Evolutionary conservation across 805 yeast genomes (phyloP).

Genomic region (Lipomyces starkeyi): DNA sequence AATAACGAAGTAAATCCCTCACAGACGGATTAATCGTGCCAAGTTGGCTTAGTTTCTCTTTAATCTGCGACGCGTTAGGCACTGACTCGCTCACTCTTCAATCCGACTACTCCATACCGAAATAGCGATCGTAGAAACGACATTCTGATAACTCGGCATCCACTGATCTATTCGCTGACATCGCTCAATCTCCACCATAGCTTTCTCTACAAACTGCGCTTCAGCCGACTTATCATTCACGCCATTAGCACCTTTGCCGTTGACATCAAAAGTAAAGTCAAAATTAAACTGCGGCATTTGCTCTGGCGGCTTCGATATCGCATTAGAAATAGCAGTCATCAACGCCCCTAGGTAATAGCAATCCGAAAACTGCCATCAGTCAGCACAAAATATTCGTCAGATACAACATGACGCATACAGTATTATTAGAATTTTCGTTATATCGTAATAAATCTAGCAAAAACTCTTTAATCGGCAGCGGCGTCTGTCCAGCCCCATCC

Average conservation of each 20-base stretch:
- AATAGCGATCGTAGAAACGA: conserved; percentile 62
- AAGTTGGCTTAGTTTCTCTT: conserved; percentile 60
- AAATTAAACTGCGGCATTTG: conserved; percentile 20
- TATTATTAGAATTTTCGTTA: conserved; percentile 84
- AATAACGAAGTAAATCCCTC: conserved; percentile 61
- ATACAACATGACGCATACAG: conserved; percentile 72
- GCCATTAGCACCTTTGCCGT: conserved; percentile 1
- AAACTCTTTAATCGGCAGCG: conserved; percentile 64
- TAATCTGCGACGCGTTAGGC: conserved; percentile 48
- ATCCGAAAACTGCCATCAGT: conserved; percentile 59
- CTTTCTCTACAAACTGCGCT: conserved; percentile 52
- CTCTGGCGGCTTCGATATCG: conserved; percentile 40
- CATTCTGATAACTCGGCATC: conserved; percentile 73
- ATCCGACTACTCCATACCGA: conserved; percentile 14
- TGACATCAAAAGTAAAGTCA: conserved; percentile 33
- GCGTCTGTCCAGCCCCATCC: conserved; percentile 63
- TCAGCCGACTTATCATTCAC: conserved; percentile 12
- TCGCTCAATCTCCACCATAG: conserved; percentile 72
- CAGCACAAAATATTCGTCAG: conserved; percentile 22
- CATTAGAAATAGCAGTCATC: conserved; percentile 58
- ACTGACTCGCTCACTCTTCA: background rate
- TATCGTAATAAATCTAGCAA: conserved; percentile 74
- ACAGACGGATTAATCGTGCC: conserved; percentile 61
- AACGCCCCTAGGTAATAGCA: conserved; percentile 58
- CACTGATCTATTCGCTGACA: conserved; percentile 81